phyloP scores from a whole-genome alignment of 352 stramenopile species.

The Thalassiosira exigua region DNA sequence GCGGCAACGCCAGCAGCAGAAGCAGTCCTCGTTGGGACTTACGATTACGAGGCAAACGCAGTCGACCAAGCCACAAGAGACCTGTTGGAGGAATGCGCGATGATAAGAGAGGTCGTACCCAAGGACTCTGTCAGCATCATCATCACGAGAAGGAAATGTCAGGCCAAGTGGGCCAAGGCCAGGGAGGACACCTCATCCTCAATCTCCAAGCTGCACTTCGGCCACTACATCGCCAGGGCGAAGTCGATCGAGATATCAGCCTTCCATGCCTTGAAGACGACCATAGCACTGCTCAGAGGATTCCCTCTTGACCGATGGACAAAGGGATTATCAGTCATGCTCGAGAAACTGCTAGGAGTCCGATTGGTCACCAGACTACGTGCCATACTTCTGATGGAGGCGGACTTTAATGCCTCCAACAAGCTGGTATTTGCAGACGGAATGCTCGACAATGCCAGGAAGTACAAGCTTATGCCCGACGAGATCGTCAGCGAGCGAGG shows the following conservation, averaged over 20 bases:
- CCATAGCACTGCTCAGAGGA: not conserved
- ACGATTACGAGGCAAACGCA: constrained; percentile 8
- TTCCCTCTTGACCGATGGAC: constrained; percentile 27
- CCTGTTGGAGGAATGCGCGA: constrained; percentile 8
- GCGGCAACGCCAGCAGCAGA: not conserved
- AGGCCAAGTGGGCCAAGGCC: constrained; percentile 10
- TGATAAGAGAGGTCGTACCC: not conserved
- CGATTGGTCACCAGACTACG: constrained; percentile 28
- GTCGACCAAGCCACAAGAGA: not conserved
- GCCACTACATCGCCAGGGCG: constrained; percentile 30
- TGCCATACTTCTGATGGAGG: constrained; percentile 42
- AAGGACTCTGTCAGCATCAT: not conserved
- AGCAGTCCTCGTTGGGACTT: constrained; percentile 14
- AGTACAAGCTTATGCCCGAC: not conserved
- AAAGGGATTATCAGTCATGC: constrained; percentile 20
- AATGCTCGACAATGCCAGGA: constrained; percentile 2
- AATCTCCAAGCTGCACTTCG: constrained; percentile 14
- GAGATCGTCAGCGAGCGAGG: constrained; percentile 19
- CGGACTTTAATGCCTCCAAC: constrained; percentile 45
- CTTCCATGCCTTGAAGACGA: constrained; percentile 30
- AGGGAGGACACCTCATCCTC: constrained; percentile 19
- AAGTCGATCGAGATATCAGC: not conserved
- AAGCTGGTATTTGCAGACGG: constrained; percentile 22
- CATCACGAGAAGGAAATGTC: constrained; percentile 12
- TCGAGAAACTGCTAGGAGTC: constrained; percentile 34